Conservation (phyloP, 129 eudicot genomes). For the Helianthus annuus region DNA sequence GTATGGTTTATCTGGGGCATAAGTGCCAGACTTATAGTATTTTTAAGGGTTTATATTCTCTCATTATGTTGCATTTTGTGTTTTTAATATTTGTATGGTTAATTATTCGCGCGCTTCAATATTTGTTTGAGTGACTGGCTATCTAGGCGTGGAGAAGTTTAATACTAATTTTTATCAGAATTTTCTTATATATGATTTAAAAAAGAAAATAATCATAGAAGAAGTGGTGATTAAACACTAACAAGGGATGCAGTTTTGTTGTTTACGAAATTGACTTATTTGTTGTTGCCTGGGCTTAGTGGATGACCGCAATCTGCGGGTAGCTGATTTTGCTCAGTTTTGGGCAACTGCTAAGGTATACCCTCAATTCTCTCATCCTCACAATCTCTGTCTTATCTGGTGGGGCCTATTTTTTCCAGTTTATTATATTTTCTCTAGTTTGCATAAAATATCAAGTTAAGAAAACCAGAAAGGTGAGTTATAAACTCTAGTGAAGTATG, state of each 20-base stretch:
- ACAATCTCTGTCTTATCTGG: constrained; percentile 34
- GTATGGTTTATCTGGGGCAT: constrained; percentile 54
- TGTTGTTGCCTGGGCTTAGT: constrained; percentile 98
- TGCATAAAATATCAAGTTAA: background rate
- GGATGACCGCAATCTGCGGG: constrained; percentile 99
- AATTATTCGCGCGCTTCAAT: constrained; percentile 1
- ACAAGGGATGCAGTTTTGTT: constrained; percentile 86
- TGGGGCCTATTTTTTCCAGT: constrained; percentile 18
- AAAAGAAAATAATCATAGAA: constrained; percentile 32
- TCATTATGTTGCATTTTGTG: constrained; percentile 30
- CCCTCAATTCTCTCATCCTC: constrained; percentile 60
- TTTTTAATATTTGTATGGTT: constrained; percentile 7
- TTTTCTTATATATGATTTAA: constrained; percentile 26
- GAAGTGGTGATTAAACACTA: constrained; percentile 45
- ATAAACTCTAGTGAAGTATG: constrained; percentile 11
- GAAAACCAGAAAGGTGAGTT: background rate
- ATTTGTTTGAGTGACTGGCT: constrained; percentile 20
- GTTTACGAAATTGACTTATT: constrained; percentile 90
- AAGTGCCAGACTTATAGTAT: constrained; percentile 24
- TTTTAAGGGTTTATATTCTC: constrained; percentile 24
- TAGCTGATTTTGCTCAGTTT: constrained; percentile 99
- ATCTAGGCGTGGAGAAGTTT: constrained; percentile 22
- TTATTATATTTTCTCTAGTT: background rate
- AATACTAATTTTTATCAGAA: constrained; percentile 8
- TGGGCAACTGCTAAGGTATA: constrained; percentile 99